Percentiles rank a stretch among this genome's conserved stretches.
These are phyloP conservation scores for Pyrenochaeta sp. DNA, from an alignment of 2,329 filamentous ascomycete genomes.

Conservation along the genomic window DNA sequence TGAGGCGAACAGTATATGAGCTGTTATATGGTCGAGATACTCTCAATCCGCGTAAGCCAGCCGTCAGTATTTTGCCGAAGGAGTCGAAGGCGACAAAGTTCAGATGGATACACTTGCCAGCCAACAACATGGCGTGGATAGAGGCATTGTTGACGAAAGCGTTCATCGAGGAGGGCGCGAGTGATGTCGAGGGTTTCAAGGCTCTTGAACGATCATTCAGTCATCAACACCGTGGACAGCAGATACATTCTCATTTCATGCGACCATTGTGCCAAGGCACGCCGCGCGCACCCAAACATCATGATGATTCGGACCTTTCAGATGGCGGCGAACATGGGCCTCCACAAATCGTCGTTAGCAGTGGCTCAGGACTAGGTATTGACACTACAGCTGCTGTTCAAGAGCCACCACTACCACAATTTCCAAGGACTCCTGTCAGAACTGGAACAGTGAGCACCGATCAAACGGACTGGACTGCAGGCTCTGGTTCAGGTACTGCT, in stretches of 20 bases:
- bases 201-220: constrained; percentile 68
- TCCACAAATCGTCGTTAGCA: constrained; percentile 40
- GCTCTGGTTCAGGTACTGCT: constrained; percentile 28
- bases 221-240: constrained; percentile 67
- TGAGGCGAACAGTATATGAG: constrained; percentile 44
- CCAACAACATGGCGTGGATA: constrained; percentile 67
- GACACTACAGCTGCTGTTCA: constrained; percentile 29
- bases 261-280: constrained; percentile 65
- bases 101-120: constrained; percentile 57
- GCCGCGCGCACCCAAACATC: constrained; percentile 39
- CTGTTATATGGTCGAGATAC: constrained; percentile 46
- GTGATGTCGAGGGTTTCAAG: constrained; percentile 71
- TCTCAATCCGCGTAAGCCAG: constrained; percentile 44
- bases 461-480: constrained; percentile 41
- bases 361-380: constrained; percentile 35
- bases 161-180: constrained; percentile 69
- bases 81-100: constrained; percentile 54
- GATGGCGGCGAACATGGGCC: constrained; percentile 39
- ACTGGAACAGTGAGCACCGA: constrained; percentile 44
- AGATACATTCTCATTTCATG: constrained; percentile 70
- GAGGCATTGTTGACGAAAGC: constrained; percentile 70
- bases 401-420: constrained; percentile 21
- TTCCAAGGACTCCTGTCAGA: constrained; percentile 34
- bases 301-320: constrained; percentile 46
- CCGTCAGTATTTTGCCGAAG: constrained; percentile 48